Conservation (phyloP, 2,329 filamentous ascomycete species). For the Aspergillus fijiensis region DNA sequence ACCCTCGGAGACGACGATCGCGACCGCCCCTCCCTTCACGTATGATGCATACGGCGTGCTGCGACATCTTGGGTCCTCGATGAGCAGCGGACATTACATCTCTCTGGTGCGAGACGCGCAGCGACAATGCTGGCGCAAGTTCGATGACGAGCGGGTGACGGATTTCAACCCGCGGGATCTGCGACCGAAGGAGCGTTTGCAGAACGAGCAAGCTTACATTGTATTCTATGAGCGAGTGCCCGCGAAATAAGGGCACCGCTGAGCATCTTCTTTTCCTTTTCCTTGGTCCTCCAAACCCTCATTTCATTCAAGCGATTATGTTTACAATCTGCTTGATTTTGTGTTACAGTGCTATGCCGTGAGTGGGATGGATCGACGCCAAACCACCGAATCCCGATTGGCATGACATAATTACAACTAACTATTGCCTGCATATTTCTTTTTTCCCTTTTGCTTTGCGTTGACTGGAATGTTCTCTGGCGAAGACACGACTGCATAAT, state of each 20-base stretch:
- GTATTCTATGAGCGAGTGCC: slow-evolving; percentile 60
- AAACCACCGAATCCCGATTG: not conserved
- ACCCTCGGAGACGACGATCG: slow-evolving; percentile 59
- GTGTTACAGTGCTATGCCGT: not conserved
- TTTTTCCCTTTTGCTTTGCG: slow-evolving; percentile 1
- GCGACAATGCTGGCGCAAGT: slow-evolving; percentile 59
- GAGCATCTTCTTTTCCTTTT: not conserved
- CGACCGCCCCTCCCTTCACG: slow-evolving; percentile 57
- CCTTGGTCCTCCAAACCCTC: not conserved
- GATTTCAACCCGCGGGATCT: slow-evolving; percentile 59
- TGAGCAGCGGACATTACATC: slow-evolving; percentile 78
- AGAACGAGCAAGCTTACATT: slow-evolving; percentile 65
- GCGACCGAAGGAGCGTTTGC: slow-evolving; percentile 50
- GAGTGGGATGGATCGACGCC: not conserved
- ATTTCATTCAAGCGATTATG: not conserved
- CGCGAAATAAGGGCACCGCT: slow-evolving; percentile 35
- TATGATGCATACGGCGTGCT: slow-evolving; percentile 89
- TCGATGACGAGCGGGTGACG: slow-evolving; percentile 57
- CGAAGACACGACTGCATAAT: slow-evolving; percentile 5
- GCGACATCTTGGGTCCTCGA: slow-evolving; percentile 67
- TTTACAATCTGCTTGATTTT: not conserved
- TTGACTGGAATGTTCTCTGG: not conserved
- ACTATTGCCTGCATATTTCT: not conserved
- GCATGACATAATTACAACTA: not conserved
- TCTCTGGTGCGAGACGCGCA: slow-evolving; percentile 64